Conservation (phyloP, 257 asterid species). For the Linderniella brevidens region DNA sequence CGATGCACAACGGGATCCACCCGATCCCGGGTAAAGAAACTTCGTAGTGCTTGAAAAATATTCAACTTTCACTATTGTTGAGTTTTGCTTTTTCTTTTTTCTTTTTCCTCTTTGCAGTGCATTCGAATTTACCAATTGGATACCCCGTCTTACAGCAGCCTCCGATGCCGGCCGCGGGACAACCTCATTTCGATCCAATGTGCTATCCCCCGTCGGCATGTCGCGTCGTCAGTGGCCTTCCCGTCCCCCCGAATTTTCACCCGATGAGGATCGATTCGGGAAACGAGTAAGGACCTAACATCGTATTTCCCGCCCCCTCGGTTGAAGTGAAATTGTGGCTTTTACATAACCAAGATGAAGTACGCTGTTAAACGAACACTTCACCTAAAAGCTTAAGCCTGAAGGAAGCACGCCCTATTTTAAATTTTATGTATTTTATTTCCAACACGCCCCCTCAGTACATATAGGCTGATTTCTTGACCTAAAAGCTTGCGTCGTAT, state of each 20-base stretch:
- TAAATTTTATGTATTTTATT: too few species aligned
- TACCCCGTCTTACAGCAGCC: constrained; percentile 55
- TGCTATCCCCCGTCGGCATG: constrained; percentile 26
- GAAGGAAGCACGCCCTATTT: too few species aligned
- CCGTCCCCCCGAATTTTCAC: constrained; percentile 42
- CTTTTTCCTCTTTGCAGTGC: constrained; percentile 34
- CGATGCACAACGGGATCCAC: constrained; percentile 72
- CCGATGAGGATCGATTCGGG: constrained; percentile 46
- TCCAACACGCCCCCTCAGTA: too few species aligned
- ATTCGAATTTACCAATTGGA: constrained; percentile 70
- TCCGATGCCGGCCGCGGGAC: constrained; percentile 32
- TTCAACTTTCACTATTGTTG: constrained; percentile 1
- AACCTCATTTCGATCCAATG: constrained; percentile 40
- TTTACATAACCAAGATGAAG: background rate
- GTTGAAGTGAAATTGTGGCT: background rate
- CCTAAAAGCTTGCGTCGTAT: too few species aligned
- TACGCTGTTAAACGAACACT: too few species aligned
- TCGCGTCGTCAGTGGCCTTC: constrained; percentile 52
- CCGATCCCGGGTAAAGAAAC: constrained; percentile 54
- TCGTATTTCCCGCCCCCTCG: background rate
- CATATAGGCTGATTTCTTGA: too few species aligned
- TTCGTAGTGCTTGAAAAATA: constrained; percentile 1
- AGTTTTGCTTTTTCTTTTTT: constrained; percentile 9
- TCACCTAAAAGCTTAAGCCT: too few species aligned
- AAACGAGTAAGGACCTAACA: constrained; percentile 30